Percentiles rank a stretch among this genome's conserved stretches.
These are phyloP conservation scores for Bonia amplexicaulis DNA, from an alignment of 176 grass and related monocot genomes.

Conservation along the genomic window DNA sequence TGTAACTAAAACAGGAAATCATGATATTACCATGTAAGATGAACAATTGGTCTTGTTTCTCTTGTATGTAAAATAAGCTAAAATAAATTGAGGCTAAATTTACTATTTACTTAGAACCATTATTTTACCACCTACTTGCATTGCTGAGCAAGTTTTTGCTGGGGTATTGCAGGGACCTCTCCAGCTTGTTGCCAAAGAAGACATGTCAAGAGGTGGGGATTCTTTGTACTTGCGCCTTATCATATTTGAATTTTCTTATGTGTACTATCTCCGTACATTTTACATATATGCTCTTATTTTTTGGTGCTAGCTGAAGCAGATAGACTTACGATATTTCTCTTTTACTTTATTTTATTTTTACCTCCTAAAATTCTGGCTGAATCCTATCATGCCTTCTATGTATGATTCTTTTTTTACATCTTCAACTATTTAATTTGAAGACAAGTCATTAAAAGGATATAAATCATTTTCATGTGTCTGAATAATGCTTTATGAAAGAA, in stretches of 20 bases:
- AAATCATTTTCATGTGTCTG: background rate
- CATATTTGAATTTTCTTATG: background rate
- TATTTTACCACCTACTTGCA: background rate
- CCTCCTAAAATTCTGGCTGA: background rate
- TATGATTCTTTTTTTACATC: background rate
- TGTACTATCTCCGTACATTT: slow-evolving; percentile 9
- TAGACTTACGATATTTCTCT: background rate
- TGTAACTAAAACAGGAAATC: background rate
- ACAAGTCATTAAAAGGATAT: background rate
- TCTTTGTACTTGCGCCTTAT: slow-evolving; percentile 4
- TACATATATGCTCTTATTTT: background rate
- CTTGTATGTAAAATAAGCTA: background rate
- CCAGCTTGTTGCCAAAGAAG: slow-evolving; percentile 38
- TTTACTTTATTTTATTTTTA: slow-evolving; percentile 5
- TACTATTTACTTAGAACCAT: background rate
- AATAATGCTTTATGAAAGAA: background rate
- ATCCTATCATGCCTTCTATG: slow-evolving; percentile 1
- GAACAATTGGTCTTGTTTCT: background rate
- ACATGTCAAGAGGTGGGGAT: slow-evolving; percentile 19
- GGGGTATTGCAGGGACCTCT: slow-evolving; percentile 35
- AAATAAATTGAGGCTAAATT: slow-evolving; percentile 13
- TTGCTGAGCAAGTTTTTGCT: slow-evolving; percentile 4
- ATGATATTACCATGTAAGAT: background rate
- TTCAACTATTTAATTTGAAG: background rate
- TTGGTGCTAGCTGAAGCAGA: background rate